Percentiles rank a stretch among this genome's conserved stretches.
phyloP scores from a whole-genome alignment of 1,284 basidiomycete species.

The Pseudomicrostroma phylloplanum region DNA sequence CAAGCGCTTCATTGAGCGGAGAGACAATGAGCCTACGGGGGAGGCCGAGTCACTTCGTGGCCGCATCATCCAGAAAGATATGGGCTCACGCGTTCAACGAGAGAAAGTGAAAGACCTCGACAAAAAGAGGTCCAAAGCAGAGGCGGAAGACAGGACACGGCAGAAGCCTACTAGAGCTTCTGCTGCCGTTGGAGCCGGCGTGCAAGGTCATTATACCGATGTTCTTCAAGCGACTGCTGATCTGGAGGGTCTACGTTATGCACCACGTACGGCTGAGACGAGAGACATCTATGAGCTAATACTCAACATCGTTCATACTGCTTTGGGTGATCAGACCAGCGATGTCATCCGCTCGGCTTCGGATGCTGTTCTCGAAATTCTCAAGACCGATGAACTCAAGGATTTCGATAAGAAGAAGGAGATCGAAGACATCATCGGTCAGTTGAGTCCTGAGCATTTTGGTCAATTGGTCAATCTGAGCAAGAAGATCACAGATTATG shows the following conservation, averaged over 20 bases:
- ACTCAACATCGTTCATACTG: slow-evolving; percentile 62
- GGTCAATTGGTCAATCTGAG: slow-evolving; percentile 76
- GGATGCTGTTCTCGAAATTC: slow-evolving; percentile 77
- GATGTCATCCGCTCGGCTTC: slow-evolving; percentile 92
- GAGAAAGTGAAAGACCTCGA: slow-evolving; percentile 84
- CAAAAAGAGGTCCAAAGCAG: slow-evolving; percentile 68
- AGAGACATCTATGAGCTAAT: slow-evolving; percentile 91
- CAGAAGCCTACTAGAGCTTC: slow-evolving; percentile 16
- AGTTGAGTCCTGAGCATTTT: slow-evolving; percentile 70
- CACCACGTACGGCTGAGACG: slow-evolving; percentile 87
- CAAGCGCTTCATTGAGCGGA: slow-evolving; percentile 25
- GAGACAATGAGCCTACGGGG: slow-evolving; percentile 73
- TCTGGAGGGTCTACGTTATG: slow-evolving; percentile 84
- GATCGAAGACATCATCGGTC: slow-evolving; percentile 72
- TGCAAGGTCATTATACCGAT: slow-evolving; percentile 29
- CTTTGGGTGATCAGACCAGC: slow-evolving; percentile 86
- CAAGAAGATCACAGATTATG: slow-evolving; percentile 96
- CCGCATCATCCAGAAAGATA: slow-evolving; percentile 79
- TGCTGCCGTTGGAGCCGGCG: not conserved
- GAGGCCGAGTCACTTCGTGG: slow-evolving; percentile 88
- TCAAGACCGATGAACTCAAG: slow-evolving; percentile 84
- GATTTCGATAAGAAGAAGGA: slow-evolving; percentile 98
- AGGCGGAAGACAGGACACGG: slow-evolving; percentile 27
- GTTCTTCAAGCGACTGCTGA: slow-evolving; percentile 62
- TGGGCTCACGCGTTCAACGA: slow-evolving; percentile 83